phyloP scores from a whole-genome alignment of 192 early-diverging fungal species.

The Phycomyces blakesleeanus region DNA sequence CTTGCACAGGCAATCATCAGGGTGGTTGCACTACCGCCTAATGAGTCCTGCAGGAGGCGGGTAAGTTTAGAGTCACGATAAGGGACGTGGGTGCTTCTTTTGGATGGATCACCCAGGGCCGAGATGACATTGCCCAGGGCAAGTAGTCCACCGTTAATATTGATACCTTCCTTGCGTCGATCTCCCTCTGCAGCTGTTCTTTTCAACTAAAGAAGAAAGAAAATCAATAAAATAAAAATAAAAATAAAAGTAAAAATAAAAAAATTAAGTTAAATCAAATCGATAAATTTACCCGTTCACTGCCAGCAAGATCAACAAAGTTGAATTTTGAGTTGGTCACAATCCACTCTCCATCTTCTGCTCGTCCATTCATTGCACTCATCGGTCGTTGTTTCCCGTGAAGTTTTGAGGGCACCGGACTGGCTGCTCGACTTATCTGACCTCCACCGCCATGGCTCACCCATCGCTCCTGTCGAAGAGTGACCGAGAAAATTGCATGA shows the following conservation, averaged over 20 bases:
- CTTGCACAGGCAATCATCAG: slow-evolving; percentile 95
- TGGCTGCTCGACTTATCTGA: slow-evolving; percentile 12
- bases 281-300: slow-evolving; percentile 61
- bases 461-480: slow-evolving; percentile 73
- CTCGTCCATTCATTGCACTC: slow-evolving; percentile 16
- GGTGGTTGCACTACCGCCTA: slow-evolving; percentile 93
- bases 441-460: slow-evolving; percentile 1
- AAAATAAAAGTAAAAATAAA: too few species aligned
- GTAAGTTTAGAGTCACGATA: slow-evolving; percentile 98
- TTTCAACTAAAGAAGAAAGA: slow-evolving; percentile 67
- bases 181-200: slow-evolving; percentile 91
- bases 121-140: slow-evolving; percentile 98
- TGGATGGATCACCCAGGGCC: slow-evolving; percentile 80
- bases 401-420: slow-evolving; percentile 16
- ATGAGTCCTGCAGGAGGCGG: slow-evolving; percentile 89
- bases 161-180: slow-evolving; percentile 92
- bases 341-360: slow-evolving; percentile 54
- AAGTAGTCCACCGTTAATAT: slow-evolving; percentile 92
- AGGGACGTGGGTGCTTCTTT: slow-evolving; percentile 75
- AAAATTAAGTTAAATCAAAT: too few species aligned
- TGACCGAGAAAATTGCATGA: slow-evolving; percentile 95
- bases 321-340: slow-evolving; percentile 86
- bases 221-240: too few species aligned
- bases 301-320: slow-evolving; percentile 98
- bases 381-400: slow-evolving; percentile 14